Evolutionary conservation across 495 filamentous ascomycete species (phyloP), one percentile per base, ranked within the genome.

Genomic region (Parathielavia appendiculata): DNA sequence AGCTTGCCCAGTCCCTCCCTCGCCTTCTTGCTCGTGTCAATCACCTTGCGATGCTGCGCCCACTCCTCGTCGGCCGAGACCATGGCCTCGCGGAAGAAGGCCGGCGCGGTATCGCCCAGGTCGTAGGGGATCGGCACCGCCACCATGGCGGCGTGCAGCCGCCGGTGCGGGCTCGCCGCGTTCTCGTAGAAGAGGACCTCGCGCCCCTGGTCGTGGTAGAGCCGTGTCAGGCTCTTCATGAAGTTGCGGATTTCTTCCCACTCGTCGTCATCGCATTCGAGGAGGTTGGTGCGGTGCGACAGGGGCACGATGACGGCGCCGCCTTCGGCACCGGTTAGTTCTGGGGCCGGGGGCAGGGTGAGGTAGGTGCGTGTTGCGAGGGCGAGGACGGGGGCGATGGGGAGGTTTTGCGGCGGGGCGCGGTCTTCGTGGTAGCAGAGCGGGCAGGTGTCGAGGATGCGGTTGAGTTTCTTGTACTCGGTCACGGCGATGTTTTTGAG

Each of bases 161-260:
- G 88, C 20, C 86, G 77, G 16, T 89, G 81, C 8, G 88, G 89
- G 2, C 84, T 81, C 8, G 91, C 92, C 11, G 95, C 93, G 66
- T 97, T 97, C 64, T 98, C 93, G 78, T 97, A 97, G 76, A 98
- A 98, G 51, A 98, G 76, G 3, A 97, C 95, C 66, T 91, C 89
- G 39, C 87, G 85, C 30, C 88, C 90, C 66, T 93, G 91, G 30
- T 90, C 86, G 73, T 92, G 88, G 71, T 97, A 97, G 83, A 95
- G 83, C 48, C 92, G 84, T 2, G 86, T 97, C 34, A 98, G 81
- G 66, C 83, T 88, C 75, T 98, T 98, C 92, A 97, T 97, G 73
- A 98, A 98, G 72, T 98, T 98, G 71, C 92, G 86, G 40, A 98
- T 89, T 68, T 98, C 93, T 64, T 98, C 93, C 93, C 95, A 98